These are phyloP conservation scores for Picea abies DNA, from an alignment of 83 land plant species.

Conservation along the genomic window DNA sequence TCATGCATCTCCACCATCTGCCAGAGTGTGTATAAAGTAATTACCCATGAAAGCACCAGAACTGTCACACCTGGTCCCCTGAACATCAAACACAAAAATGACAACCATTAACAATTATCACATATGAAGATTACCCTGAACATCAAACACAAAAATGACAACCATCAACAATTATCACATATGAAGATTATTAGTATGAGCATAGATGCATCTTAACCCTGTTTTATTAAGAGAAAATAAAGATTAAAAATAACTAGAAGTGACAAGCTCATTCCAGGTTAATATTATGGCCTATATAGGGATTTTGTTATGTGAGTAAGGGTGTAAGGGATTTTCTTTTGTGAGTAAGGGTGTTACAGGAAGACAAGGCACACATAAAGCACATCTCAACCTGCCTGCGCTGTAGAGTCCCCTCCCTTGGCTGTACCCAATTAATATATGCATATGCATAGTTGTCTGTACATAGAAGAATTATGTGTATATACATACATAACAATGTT, in stretches of 20 bases:
- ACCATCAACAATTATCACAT: too few relatives aligned
- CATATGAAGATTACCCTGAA: conserved; percentile 38
- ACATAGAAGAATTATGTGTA: neutral
- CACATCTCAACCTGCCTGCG: neutral
- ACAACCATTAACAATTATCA: too few relatives aligned
- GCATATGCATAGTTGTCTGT: neutral
- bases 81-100: conserved; percentile 1
- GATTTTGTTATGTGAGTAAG: neutral
- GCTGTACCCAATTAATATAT: neutral
- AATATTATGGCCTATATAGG: neutral
- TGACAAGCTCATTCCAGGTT: neutral
- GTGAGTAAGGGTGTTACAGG: too few relatives aligned
- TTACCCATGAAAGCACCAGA: conserved; percentile 67
- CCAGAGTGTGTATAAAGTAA: conserved; percentile 82
- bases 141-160: neutral
- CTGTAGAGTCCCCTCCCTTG: neutral
- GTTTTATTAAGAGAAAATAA: too few relatives aligned
- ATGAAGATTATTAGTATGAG: too few relatives aligned
- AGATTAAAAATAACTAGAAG: neutral
- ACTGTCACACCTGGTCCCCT: conserved; percentile 78
- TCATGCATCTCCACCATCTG: conserved; percentile 92
- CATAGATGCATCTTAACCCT: too few relatives aligned
- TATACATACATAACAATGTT: neutral
- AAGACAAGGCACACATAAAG: neutral
- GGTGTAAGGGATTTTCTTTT: too few relatives aligned